Conservation (phyloP, 2,329 filamentous ascomycete species). For the Stachybotrys elegans region DNA sequence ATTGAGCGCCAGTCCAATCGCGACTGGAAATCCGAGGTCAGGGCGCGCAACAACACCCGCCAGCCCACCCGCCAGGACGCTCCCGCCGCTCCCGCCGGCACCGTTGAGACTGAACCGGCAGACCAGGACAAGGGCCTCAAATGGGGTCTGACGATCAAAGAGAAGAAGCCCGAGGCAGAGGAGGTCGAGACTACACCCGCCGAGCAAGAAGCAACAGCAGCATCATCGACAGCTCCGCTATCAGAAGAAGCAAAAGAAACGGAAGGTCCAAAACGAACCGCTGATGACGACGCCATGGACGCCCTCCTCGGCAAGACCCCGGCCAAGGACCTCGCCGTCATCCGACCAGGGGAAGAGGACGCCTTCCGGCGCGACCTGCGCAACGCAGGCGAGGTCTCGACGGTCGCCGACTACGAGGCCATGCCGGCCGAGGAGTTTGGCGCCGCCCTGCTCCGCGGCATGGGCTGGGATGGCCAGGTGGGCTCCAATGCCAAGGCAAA, state of each 20-base stretch:
- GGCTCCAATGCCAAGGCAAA: slow-evolving; percentile 49
- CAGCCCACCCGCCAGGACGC: slow-evolving; percentile 56
- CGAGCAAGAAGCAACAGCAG: neutral
- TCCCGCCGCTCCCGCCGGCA: slow-evolving; percentile 31
- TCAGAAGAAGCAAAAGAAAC: too few relatives aligned
- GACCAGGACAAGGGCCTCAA: slow-evolving; percentile 50
- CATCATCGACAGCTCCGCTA: too few relatives aligned
- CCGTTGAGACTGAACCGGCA: slow-evolving; percentile 28
- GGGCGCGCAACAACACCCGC: slow-evolving; percentile 41
- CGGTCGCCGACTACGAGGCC: slow-evolving; percentile 77
- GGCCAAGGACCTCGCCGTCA: slow-evolving; percentile 42
- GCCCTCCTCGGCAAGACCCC: slow-evolving; percentile 57
- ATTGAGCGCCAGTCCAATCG: slow-evolving; percentile 56
- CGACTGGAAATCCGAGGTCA: slow-evolving; percentile 56
- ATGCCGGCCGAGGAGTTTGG: slow-evolving; percentile 95
- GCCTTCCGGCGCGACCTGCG: slow-evolving; percentile 67
- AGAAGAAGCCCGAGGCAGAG: slow-evolving; percentile 53
- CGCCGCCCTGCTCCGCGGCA: slow-evolving; percentile 80
- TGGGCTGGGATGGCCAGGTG: slow-evolving; percentile 81
- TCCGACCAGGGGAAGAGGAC: slow-evolving; percentile 56
- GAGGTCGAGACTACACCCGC: slow-evolving; percentile 14
- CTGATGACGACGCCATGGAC: slow-evolving; percentile 56
- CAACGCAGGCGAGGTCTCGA: slow-evolving; percentile 68
- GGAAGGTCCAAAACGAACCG: slow-evolving; percentile 14
- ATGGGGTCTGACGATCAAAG: slow-evolving; percentile 46